phyloP scores from a whole-genome alignment of 2,329 filamentous ascomycete genomes.

The Fusarium lateritium region DNA sequence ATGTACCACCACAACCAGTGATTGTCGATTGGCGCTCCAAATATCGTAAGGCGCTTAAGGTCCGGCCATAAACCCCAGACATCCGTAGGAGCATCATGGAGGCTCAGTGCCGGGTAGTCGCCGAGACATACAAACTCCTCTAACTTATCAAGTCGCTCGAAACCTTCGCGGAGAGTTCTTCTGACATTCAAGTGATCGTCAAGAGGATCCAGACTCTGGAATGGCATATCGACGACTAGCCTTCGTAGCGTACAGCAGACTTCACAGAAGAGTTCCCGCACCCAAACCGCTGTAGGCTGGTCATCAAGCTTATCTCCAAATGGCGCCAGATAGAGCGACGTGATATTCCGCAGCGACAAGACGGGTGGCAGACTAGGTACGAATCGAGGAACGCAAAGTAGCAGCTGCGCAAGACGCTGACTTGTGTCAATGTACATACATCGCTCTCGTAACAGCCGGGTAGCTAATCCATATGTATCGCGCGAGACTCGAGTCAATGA shows the following conservation, averaged over 20 bases:
- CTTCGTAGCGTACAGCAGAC: slow-evolving; percentile 58
- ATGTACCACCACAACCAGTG: slow-evolving; percentile 59
- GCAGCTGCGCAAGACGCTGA: slow-evolving; percentile 53
- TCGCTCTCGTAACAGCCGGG: slow-evolving; percentile 59
- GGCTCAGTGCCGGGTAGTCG: slow-evolving; percentile 61
- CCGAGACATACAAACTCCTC: slow-evolving; percentile 65
- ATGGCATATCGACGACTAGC: slow-evolving; percentile 65
- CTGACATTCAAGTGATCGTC: slow-evolving; percentile 60
- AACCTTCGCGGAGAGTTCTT: slow-evolving; percentile 61
- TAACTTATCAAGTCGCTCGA: slow-evolving; percentile 59
- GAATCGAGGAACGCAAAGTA: slow-evolving; percentile 54
- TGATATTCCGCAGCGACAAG: slow-evolving; percentile 54
- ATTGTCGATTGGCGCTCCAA: slow-evolving; percentile 56
- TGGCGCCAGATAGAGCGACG: slow-evolving; percentile 59
- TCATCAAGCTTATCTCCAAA: slow-evolving; percentile 57
- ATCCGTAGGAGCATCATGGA: slow-evolving; percentile 53
- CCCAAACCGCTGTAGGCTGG: slow-evolving; percentile 57
- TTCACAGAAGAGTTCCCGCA: slow-evolving; percentile 60
- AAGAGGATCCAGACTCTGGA: slow-evolving; percentile 59
- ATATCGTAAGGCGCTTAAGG: slow-evolving; percentile 60
- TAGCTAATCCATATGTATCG: slow-evolving; percentile 58
- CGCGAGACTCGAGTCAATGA: slow-evolving; percentile 61
- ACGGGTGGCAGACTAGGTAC: slow-evolving; percentile 50
- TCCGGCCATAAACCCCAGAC: slow-evolving; percentile 62
- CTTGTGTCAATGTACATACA: slow-evolving; percentile 62